Percentiles rank a stretch among this genome's conserved stretches.
These are phyloP conservation scores for Hibiscus trionum DNA, from an alignment of 345 rosid genomes.

Conservation along the genomic window DNA sequence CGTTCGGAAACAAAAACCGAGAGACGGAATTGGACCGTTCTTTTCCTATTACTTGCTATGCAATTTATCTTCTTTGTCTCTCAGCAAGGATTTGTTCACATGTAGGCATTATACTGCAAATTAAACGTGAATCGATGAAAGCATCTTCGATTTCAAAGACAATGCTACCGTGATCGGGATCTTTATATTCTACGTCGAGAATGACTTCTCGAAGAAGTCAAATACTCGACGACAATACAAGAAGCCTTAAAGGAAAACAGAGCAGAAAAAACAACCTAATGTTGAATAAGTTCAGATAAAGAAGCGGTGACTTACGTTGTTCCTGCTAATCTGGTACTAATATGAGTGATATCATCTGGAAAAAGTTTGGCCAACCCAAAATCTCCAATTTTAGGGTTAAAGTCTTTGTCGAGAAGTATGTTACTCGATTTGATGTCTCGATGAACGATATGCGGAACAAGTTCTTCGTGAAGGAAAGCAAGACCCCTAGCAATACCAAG, in stretches of 20 bases:
- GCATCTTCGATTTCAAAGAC: no score
- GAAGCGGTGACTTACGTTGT: constrained; percentile 54
- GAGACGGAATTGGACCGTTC: not conserved
- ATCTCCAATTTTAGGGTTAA: constrained; percentile 88
- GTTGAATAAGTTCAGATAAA: not conserved
- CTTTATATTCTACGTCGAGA: not conserved
- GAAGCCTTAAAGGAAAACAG: not conserved
- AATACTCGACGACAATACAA: not conserved
- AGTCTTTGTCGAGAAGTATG: constrained; percentile 71
- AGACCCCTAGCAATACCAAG: constrained; percentile 77
- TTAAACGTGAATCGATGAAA: no score
- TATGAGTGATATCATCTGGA: constrained; percentile 87
- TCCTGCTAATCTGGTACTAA: constrained; percentile 90
- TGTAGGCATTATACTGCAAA: no score
- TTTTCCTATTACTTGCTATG: not conserved
- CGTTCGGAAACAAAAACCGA: not conserved
- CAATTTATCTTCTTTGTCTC: not conserved
- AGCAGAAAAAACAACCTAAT: not conserved
- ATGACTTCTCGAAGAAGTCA: not conserved
- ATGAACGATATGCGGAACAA: constrained; percentile 76
- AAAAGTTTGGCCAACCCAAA: constrained; percentile 96
- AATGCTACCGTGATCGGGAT: not conserved
- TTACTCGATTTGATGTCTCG: constrained; percentile 96
- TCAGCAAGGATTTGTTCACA: no score
- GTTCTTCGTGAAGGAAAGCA: constrained; percentile 81